Evolutionary conservation across 2,329 filamentous ascomycete species (phyloP), one percentile per base, ranked within the genome.

Genomic region (Teratosphaeria epicoccoides): DNA sequence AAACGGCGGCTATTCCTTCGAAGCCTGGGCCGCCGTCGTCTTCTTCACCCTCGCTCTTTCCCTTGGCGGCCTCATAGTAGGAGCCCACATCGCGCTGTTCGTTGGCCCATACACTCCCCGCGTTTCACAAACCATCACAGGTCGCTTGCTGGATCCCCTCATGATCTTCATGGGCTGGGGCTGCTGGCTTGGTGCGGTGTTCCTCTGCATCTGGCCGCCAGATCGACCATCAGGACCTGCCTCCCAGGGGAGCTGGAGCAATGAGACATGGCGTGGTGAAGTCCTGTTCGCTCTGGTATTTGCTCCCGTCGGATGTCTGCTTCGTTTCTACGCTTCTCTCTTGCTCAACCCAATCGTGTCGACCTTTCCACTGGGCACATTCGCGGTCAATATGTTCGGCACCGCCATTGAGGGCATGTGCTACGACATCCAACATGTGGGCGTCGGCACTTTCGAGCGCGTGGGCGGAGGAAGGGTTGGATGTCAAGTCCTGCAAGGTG

Each of bases 361-460:
- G 0, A 71, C 76, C 0, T 96, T 96, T 59, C 91, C 91, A 0
- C 68, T 96, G 0, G 91, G 91, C 2, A 97, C 91, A 0, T 95
- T 96, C 61, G 70, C 73, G 0, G 88, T 85, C 24, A 97, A 97
- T 62, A 74, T 94, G 4, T 66, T 84, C 12, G 91, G 90, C 4
- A 89, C 87, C 0, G 77, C 77, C 0, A 68, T 95, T 14, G 68
- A 94, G 47, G 89, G 81, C 12, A 83, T 88, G 76, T 79, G 82
- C 25, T 95, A 80, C 73, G 86, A 94, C 63, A 71, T 95, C 48
- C 86, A 88, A 57, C 88, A 88, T 62, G 73, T 80, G 0, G 52
- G 62, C 5, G 51, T 69, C 9, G 61, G 59, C 12, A 47, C 75
- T 1, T 57, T 48, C 58, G 53, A 73, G 2, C 26, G 66, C 1